phyloP scores from a whole-genome alignment of 768 basidiomycete genomes.

The Hydnomerulius pinastri region DNA sequence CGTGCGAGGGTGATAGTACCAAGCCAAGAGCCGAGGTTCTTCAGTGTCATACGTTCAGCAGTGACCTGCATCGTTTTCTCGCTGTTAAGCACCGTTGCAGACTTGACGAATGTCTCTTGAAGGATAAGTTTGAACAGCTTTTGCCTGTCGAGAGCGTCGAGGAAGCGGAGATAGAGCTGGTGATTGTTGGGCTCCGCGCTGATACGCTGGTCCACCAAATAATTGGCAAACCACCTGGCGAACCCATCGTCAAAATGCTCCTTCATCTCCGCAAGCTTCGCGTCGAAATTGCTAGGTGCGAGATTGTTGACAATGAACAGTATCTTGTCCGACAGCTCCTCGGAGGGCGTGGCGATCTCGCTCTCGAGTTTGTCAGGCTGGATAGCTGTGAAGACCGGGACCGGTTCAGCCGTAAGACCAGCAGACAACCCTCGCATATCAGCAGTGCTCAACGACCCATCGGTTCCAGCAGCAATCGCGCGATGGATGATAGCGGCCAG shows the following conservation, averaged over 20 bases:
- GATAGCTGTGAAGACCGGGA: constrained; percentile 75
- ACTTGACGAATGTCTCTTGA: constrained; percentile 93
- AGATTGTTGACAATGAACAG: constrained; percentile 98
- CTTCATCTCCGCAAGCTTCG: constrained; percentile 85
- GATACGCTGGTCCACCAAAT: constrained; percentile 94
- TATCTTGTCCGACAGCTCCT: constrained; percentile 90
- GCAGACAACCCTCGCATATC: constrained; percentile 41
- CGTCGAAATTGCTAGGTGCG: constrained; percentile 89
- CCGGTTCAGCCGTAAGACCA: constrained; percentile 41
- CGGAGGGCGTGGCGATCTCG: constrained; percentile 69
- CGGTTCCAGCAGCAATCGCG: constrained; percentile 58
- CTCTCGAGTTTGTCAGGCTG: constrained; percentile 67
- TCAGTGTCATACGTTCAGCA: constrained; percentile 82
- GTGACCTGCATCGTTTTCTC: constrained; percentile 87
- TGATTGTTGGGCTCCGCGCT: constrained; percentile 98
- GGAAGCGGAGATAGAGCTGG: constrained; percentile 88
- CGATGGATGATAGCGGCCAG: constrained; percentile 70
- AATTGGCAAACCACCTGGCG: constrained; percentile 96
- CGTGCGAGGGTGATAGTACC: constrained; percentile 92
- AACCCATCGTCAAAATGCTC: constrained; percentile 81
- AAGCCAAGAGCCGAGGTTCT: constrained; percentile 95
- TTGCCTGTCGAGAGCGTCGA: constrained; percentile 78
- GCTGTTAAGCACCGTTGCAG: constrained; percentile 82
- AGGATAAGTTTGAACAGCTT: constrained; percentile 73
- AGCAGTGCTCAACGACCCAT: constrained; percentile 39